Percentiles rank a stretch among this genome's conserved stretches.
These are phyloP conservation scores for Aspergillus arachidicola DNA, from an alignment of 2,329 filamentous ascomycete species.

Conservation along the genomic window DNA sequence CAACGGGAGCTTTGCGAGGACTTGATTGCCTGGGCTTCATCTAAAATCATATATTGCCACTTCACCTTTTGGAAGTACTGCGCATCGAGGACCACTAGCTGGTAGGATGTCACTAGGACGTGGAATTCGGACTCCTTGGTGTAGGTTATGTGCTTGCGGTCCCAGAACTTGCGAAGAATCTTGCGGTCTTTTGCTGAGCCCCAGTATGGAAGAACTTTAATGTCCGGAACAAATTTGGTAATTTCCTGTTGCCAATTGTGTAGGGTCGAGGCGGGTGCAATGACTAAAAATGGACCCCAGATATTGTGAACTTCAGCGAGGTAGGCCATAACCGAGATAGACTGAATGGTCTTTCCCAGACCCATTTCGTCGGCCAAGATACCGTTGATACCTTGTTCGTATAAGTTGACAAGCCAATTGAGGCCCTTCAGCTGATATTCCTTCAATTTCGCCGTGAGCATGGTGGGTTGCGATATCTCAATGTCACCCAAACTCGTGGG, in stretches of 20 bases:
- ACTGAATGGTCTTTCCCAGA: constrained; percentile 98
- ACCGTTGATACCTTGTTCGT: constrained; percentile 99
- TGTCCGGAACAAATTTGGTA: constrained; percentile 85
- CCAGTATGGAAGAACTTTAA: constrained; percentile 98
- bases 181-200: constrained; percentile 92
- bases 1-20: constrained; percentile 94
- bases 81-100: constrained; percentile 92
- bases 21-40: constrained; percentile 98
- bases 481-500: constrained; percentile 92
- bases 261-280: constrained; percentile 91
- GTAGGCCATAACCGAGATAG: constrained; percentile 98
- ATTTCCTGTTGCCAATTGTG: constrained; percentile 99
- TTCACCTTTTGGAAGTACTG: constrained; percentile 99
- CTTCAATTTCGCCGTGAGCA: constrained; percentile 91
- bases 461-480: constrained; percentile 89
- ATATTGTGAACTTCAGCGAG: constrained; percentile 96
- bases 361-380: constrained; percentile 99
- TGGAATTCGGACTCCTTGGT: constrained; percentile 92
- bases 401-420: constrained; percentile 98
- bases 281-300: constrained; percentile 96
- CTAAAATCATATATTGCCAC: constrained; percentile 99
- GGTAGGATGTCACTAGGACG: constrained; percentile 94
- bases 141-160: constrained; percentile 95
- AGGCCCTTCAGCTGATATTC: constrained; percentile 99
- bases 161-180: constrained; percentile 97